These are phyloP conservation scores for Fusarium equiseti DNA, from an alignment of 2,329 filamentous ascomycete species.

Conservation along the genomic window DNA sequence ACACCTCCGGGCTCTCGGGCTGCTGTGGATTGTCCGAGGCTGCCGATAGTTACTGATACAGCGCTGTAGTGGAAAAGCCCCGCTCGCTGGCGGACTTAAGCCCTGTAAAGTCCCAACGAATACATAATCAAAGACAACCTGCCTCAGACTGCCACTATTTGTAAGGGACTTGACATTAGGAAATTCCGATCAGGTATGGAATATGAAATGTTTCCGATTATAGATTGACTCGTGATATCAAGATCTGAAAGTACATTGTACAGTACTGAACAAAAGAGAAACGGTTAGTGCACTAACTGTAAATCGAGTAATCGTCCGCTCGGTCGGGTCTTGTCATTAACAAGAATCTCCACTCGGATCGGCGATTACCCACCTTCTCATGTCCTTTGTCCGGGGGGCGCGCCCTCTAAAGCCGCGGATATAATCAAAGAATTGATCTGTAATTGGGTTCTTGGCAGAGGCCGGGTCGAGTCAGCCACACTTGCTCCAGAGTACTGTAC, in stretches of 20 bases:
- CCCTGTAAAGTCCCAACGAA: slow-evolving; percentile 39
- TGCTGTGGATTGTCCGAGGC: slow-evolving; percentile 34
- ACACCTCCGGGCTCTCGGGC: slow-evolving; percentile 35
- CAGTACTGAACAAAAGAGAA: background rate
- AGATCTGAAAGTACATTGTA: slow-evolving; percentile 8
- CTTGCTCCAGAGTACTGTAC: slow-evolving; percentile 19
- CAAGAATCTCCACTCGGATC: slow-evolving; percentile 35
- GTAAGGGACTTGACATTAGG: background rate
- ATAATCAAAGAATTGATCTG: slow-evolving; percentile 26
- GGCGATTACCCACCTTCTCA: slow-evolving; percentile 38
- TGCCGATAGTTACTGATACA: slow-evolving; percentile 20
- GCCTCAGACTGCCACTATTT: background rate
- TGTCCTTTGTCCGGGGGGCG: slow-evolving; percentile 32
- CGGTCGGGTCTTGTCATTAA: slow-evolving; percentile 27
- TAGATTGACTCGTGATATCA: slow-evolving; percentile 1
- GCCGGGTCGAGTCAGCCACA: slow-evolving; percentile 6
- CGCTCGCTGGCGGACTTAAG: slow-evolving; percentile 42
- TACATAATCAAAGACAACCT: slow-evolving; percentile 17
- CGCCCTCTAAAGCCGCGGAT: slow-evolving; percentile 40
- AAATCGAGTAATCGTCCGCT: slow-evolving; percentile 20
- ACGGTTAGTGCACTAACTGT: slow-evolving; percentile 17
- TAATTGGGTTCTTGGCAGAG: slow-evolving; percentile 21
- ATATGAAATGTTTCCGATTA: background rate
- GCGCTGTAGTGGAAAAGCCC: slow-evolving; percentile 12
- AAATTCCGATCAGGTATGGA: background rate